phyloP scores from a whole-genome alignment of 78 protist genomes.

The Bodo saltans region DNA sequence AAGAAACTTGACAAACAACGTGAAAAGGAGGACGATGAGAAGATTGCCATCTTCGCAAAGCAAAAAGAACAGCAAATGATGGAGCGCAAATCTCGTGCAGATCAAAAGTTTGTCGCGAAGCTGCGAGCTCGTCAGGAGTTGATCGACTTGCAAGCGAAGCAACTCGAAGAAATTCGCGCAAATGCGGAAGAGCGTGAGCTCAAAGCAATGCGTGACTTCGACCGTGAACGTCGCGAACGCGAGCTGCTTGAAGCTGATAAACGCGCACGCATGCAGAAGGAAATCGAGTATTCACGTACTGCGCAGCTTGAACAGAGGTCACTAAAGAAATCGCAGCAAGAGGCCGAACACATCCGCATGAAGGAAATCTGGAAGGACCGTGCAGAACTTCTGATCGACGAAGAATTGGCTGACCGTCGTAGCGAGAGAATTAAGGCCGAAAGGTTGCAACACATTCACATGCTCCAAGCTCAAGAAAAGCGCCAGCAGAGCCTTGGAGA shows the following conservation, averaged over 20 bases:
- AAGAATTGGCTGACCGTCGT: not conserved
- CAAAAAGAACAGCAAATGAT: slow-evolving; percentile 1
- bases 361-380: not conserved
- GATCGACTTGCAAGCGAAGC: slow-evolving; percentile 1
- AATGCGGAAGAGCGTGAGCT: not conserved
- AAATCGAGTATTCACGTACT: not conserved
- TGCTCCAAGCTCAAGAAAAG: not conserved
- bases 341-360: not conserved
- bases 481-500: not conserved
- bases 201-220: not conserved
- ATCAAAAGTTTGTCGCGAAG: not conserved
- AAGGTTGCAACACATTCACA: not conserved
- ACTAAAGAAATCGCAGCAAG: not conserved
- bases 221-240: not conserved
- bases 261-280: not conserved
- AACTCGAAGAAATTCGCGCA: not conserved
- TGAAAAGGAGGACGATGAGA: not conserved
- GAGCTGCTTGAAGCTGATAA: not conserved
- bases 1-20: not conserved
- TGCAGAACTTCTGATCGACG: not conserved
- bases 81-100: not conserved
- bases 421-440: not conserved
- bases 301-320: not conserved
- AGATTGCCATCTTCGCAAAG: not conserved
- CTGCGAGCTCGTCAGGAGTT: not conserved